Evolutionary conservation across 805 yeast genomes (phyloP), one percentile per base, ranked within the genome.

Genomic region (Yamadazyma sp.): DNA sequence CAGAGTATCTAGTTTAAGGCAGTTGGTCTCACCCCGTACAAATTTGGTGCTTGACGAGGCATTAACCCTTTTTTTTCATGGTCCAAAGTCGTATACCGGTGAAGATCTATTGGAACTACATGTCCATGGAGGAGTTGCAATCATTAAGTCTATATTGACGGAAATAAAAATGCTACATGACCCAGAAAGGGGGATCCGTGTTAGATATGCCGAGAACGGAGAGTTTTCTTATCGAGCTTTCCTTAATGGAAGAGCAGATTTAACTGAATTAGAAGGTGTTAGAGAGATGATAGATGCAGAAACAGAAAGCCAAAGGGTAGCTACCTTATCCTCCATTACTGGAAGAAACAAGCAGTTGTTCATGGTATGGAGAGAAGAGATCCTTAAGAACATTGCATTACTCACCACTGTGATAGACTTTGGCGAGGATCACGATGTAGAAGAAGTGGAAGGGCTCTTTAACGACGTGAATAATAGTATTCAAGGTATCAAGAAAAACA

Each of bases 81-180:
- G 73, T 2, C 97, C 97, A 1, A 65, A 71, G 10, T 82, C 96
- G 0, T 93, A 82, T 52, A 93, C 98, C 0, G 99, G 99, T 1
- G 98, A 93, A 57, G 96, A 91, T 49, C 50, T 84, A 17, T 64
- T 90, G 7, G 99, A 93, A 52, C 57, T 93, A n/a, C 97, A 93
- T 53, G 60, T 86, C 2, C 99, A 93, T 59, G 99, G 99, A 3
- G 97, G 98, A 3, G 78, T 74, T 9, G 96, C 98, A 0, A 87
- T 91, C 1, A 75, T 86, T 2, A 67, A 71, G 32, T 73, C 88
- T 0, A 84, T 90, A 0, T 51, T 90, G 32, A 64, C 64, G 4
- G 80, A 95, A 0, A 78, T 93, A 4, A 65, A 69, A 26, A 37
- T 50, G 0, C 47, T 83, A 4, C 84, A 84, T 49, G 59, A 71